phyloP scores from a whole-genome alignment of 495 filamentous ascomycete genomes.

The Bryoglossum gracile region DNA sequence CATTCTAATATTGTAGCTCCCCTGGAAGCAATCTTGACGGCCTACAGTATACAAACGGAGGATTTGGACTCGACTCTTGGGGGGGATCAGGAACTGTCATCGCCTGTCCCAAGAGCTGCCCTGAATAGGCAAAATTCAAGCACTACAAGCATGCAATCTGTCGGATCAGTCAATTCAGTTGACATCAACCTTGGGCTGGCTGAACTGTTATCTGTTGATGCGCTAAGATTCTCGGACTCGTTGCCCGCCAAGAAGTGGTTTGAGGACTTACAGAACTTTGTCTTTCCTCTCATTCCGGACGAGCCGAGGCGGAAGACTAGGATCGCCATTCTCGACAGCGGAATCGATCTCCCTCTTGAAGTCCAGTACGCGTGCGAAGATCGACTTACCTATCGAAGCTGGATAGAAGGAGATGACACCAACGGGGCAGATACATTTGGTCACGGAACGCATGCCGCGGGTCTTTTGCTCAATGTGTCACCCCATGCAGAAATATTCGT shows the following conservation, averaged over 20 bases:
- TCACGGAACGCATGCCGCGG: conserved; percentile 9
- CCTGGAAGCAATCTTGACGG: not conserved
- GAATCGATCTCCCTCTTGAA: not conserved
- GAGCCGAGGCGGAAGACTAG: not conserved
- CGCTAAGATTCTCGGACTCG: not conserved
- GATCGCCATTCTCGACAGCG: not conserved
- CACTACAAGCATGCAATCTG: not conserved
- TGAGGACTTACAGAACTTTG: not conserved
- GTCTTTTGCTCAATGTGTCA: conserved; percentile 3
- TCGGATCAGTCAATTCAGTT: not conserved
- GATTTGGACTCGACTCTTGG: not conserved
- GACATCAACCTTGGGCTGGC: not conserved
- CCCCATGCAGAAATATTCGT: conserved; percentile 10
- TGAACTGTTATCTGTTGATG: not conserved
- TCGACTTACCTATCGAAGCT: not conserved
- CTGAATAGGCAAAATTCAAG: not conserved
- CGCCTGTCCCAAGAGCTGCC: not conserved
- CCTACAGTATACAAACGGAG: not conserved
- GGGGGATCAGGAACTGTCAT: not conserved
- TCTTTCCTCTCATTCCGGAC: not conserved
- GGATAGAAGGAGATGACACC: not conserved
- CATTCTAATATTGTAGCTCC: not conserved
- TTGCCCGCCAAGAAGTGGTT: not conserved
- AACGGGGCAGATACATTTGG: conserved; percentile 4
- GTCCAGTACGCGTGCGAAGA: not conserved